Base-by-base conservation (phyloP, 108 stramenopile species). In the Stephanodiscus minutulus region DNA sequence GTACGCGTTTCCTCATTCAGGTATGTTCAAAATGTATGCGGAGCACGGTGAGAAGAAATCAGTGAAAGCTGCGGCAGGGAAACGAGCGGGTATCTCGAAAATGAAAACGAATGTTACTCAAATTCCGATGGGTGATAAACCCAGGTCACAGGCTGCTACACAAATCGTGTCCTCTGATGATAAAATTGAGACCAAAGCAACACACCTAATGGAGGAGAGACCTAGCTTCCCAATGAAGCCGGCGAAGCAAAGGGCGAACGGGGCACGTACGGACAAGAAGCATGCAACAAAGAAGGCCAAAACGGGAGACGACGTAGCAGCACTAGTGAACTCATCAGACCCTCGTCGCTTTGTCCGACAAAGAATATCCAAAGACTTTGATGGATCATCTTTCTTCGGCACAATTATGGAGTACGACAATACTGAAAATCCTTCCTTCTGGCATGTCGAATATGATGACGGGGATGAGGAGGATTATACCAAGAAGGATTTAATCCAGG, bases 381-480 rank as follows among this genome's bases (percentile, higher is more conserved):
- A 76, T 18, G 82, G 64, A n/a, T 70, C 49, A 15, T 22, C 78
- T 12, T 89, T 67, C 61, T 86, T 79, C 73, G 89, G 89, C 15
- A 86, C 73, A 18, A 66, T 90, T 59, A 68, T 36, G 17, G 28
- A 49, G 24, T 86, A 74, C 46, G 67, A 74, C 54, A 72, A 77
- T 20, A 53, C 20, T 22, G 75, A 78, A 43, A 48, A 76, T 20
- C 67, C 72, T 15, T 57, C 61, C 29, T 79, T 76, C 46, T 90
- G 89, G 89, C 60, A 82, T 46, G 56, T 90, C 57, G 69, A 69
- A 2, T 90, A 87, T 48, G 86, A 87, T 61, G 89, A 87, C 62
- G 89, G 82, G 18, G 87, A 85, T 72, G 70, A 59, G 10, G 87
- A 88, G 61, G 87, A 88, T 58, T 85, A 48, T 50, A 27, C 72